These are phyloP conservation scores for Oryza officinalis DNA, from an alignment of 176 grass and related monocot genomes.

Conservation along the genomic window DNA sequence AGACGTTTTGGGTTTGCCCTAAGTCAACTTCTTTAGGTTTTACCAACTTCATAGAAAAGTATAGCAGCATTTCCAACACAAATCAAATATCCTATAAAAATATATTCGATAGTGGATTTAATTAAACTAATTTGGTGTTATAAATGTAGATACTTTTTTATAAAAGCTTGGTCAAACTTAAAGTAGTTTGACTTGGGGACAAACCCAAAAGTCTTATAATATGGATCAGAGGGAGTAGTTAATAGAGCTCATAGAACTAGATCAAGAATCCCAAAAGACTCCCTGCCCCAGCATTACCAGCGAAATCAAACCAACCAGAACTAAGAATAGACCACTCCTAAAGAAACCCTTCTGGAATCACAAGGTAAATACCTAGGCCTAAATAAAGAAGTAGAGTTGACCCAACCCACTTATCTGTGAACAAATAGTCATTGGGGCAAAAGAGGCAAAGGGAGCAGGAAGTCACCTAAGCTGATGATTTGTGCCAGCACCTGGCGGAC, in stretches of 20 bases:
- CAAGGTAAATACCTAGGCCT: neutral
- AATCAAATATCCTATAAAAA: too few relatives aligned
- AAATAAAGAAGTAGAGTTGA: neutral
- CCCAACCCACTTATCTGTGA: neutral
- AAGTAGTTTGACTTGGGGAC: too few relatives aligned
- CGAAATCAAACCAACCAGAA: neutral
- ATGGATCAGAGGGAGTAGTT: too few relatives aligned
- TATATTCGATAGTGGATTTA: too few relatives aligned
- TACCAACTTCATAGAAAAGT: too few relatives aligned
- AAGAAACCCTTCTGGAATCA: neutral
- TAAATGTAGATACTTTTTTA: too few relatives aligned
- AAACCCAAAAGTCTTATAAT: too few relatives aligned
- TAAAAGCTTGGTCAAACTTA: too few relatives aligned
- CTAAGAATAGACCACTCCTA: neutral
- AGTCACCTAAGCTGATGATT: conserved; percentile 76
- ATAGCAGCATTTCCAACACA: too few relatives aligned
- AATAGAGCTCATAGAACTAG: neutral
- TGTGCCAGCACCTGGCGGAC: conserved; percentile 64
- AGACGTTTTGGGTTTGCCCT: too few relatives aligned
- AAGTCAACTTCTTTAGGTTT: too few relatives aligned
- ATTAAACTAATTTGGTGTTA: too few relatives aligned
- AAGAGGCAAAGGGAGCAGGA: neutral
- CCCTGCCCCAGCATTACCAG: neutral
- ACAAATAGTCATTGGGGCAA: neutral
- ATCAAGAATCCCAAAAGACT: neutral